Conservation (phyloP, 352 stramenopile genomes). For the Blastocystis sp. region DNA sequence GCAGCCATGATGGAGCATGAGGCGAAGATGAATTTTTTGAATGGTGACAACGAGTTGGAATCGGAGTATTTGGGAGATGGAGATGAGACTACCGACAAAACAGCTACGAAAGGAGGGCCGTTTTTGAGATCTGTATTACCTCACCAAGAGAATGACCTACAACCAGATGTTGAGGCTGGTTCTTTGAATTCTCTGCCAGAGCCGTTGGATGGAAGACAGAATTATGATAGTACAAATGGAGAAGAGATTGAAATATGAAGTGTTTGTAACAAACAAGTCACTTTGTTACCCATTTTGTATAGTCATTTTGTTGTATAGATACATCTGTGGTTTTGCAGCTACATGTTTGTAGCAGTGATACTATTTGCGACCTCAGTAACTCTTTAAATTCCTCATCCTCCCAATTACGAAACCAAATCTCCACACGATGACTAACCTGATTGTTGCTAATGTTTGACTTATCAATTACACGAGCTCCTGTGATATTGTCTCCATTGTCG, state of each 20-base stretch:
- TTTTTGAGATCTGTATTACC: too few relatives aligned
- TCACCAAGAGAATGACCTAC: neutral
- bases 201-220: too few relatives aligned
- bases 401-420: constrained; percentile 58
- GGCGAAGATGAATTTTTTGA: neutral
- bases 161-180: neutral
- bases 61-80: constrained; percentile 1
- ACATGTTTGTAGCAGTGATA: neutral
- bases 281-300: neutral
- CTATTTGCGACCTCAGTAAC: neutral
- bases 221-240: neutral
- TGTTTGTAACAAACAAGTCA: constrained; percentile 9
- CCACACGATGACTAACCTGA: constrained; percentile 36
- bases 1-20: neutral
- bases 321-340: neutral
- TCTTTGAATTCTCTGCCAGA: neutral
- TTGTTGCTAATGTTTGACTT: constrained; percentile 66
- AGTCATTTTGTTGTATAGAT: constrained; percentile 9
- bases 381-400: constrained; percentile 26
- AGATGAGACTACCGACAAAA: neutral
- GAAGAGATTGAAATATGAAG: constrained; percentile 39
- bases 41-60: constrained; percentile 31
- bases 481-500: constrained; percentile 76
- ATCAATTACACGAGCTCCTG: constrained; percentile 77
- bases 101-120: too few relatives aligned